Conservation (phyloP, 148 eudicot genomes). For the Silene conica region DNA sequence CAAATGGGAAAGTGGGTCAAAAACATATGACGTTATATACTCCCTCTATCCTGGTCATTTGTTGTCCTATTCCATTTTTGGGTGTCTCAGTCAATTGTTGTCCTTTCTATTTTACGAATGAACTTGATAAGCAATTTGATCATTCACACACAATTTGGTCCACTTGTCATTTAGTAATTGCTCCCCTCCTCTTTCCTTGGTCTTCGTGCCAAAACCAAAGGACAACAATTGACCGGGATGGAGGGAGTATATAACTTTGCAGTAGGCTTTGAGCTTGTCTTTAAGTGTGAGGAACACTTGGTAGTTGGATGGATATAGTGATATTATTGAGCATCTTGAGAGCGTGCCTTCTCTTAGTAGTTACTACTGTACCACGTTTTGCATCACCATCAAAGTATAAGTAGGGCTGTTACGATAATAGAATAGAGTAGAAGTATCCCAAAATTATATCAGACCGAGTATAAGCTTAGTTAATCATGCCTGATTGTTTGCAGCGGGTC, state of each 20-base stretch:
- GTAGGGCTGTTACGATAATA: neutral
- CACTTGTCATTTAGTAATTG: too few species aligned
- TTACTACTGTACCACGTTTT: neutral
- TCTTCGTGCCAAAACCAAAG: too few species aligned
- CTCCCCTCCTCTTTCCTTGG: too few species aligned
- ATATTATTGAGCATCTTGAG: neutral
- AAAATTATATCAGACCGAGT: neutral
- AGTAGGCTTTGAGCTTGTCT: neutral
- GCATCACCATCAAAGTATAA: neutral
- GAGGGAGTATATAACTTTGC: neutral
- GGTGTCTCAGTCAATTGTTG: too few species aligned
- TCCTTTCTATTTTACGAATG: too few species aligned
- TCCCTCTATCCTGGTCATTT: too few species aligned
- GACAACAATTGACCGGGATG: too few species aligned
- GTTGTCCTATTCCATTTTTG: too few species aligned
- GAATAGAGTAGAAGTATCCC: too few species aligned
- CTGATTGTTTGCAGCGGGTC: slow-evolving; percentile 55
- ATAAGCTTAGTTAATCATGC: slow-evolving; percentile 11
- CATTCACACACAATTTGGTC: too few species aligned
- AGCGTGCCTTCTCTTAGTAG: neutral
- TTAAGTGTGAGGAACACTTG: neutral
- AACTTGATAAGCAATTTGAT: too few species aligned
- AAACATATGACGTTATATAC: neutral
- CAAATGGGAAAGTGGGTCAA: neutral
- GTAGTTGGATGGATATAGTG: neutral